phyloP scores from a whole-genome alignment of 2,329 filamentous ascomycete species.

The Talaromyces albobiverticillius region DNA sequence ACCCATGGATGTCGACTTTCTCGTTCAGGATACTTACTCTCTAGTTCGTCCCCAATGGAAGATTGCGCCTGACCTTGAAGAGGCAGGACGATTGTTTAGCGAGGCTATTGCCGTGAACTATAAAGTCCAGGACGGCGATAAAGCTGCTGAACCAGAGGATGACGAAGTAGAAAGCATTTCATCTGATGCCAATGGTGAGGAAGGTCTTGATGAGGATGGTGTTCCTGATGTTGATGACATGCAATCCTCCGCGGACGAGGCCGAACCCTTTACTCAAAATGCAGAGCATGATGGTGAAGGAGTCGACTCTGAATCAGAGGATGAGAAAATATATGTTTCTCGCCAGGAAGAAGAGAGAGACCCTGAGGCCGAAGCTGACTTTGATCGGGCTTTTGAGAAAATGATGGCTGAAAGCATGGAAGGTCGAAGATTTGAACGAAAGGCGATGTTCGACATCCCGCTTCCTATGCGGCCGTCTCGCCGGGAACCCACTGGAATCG shows the following conservation, averaged over 20 bases:
- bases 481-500: slow-evolving; percentile 54
- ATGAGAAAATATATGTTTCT: slow-evolving; percentile 89
- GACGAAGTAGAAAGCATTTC: slow-evolving; percentile 67
- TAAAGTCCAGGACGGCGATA: slow-evolving; percentile 71
- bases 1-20: slow-evolving; percentile 96
- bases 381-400: slow-evolving; percentile 95
- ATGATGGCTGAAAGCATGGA: slow-evolving; percentile 98
- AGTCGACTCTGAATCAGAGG: slow-evolving; percentile 70
- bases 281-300: slow-evolving; percentile 44
- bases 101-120: slow-evolving; percentile 89
- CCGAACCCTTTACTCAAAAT: slow-evolving; percentile 43
- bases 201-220: slow-evolving; percentile 65
- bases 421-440: slow-evolving; percentile 92
- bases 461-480: slow-evolving; percentile 75
- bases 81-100: slow-evolving; percentile 79
- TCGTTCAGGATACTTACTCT: slow-evolving; percentile 87
- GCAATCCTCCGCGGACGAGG: slow-evolving; percentile 49
- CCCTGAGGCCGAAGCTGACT: slow-evolving; percentile 92
- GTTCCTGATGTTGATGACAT: slow-evolving; percentile 57
- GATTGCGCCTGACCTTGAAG: slow-evolving; percentile 72
- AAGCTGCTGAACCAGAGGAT: slow-evolving; percentile 68
- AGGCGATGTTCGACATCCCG: slow-evolving; percentile 92
- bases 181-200: slow-evolving; percentile 77
- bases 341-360: slow-evolving; percentile 86
- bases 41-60: slow-evolving; percentile 91